Evolutionary conservation across 768 basidiomycete genomes (phyloP).

Genomic region (Pulveroboletus sp.): DNA sequence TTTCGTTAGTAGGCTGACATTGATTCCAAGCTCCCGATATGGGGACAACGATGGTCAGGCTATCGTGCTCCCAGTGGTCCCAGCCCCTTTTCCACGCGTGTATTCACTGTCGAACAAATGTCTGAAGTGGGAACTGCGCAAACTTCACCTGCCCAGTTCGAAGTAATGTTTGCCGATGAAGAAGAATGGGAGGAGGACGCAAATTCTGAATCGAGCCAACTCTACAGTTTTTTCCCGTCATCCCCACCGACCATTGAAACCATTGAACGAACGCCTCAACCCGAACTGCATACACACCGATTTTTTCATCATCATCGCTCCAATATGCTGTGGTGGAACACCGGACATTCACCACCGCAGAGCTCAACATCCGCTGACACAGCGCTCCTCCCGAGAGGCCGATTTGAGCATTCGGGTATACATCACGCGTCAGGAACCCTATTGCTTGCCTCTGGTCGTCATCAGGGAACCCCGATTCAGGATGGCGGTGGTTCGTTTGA

Average conservation of each 20-base stretch:
- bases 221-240: slow-evolving; percentile 7
- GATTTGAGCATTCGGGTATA: neutral
- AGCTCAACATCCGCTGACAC: neutral
- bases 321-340: neutral
- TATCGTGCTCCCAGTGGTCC: slow-evolving; percentile 23
- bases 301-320: neutral
- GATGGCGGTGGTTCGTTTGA: neutral
- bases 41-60: slow-evolving; percentile 31
- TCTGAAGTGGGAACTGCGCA: slow-evolving; percentile 16
- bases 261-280: neutral
- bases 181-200: slow-evolving; percentile 18
- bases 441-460: neutral
- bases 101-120: slow-evolving; percentile 20
- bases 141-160: slow-evolving; percentile 24
- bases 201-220: slow-evolving; percentile 10
- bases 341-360: neutral
- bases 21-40: slow-evolving; percentile 26
- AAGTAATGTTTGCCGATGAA: slow-evolving; percentile 13
- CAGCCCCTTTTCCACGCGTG: slow-evolving; percentile 23
- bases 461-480: neutral
- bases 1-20: slow-evolving; percentile 7
- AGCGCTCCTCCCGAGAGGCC: neutral
- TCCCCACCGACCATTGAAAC: slow-evolving; percentile 8
- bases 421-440: neutral
- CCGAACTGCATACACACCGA: neutral